Conservation (phyloP, 192 early-diverging fungal genomes). For the Phlyctochytrium arcticum region DNA sequence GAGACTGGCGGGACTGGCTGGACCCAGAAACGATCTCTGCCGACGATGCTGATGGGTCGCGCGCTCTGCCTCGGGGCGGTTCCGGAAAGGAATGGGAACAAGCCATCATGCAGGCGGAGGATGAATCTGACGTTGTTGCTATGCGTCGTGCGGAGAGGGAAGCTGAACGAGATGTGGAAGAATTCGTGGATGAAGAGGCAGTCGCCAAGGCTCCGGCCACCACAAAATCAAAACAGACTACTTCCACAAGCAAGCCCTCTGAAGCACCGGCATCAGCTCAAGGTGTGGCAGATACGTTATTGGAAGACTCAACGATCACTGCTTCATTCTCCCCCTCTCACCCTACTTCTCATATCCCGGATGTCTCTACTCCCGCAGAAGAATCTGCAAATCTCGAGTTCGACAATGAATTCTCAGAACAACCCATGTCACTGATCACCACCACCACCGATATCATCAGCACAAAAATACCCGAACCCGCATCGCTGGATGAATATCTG, state of each 20-base stretch:
- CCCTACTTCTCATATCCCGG: too few relatives aligned
- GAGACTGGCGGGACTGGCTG: constrained; percentile 61
- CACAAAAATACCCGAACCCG: background rate
- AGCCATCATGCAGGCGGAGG: constrained; percentile 59
- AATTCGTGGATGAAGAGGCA: constrained; percentile 50
- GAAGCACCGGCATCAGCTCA: too few relatives aligned
- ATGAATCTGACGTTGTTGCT: constrained; percentile 60
- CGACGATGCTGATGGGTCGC: constrained; percentile 11
- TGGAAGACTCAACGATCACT: too few relatives aligned
- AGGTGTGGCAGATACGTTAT: too few relatives aligned
- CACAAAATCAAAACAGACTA: background rate
- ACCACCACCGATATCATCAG: background rate
- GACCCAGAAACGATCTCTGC: background rate
- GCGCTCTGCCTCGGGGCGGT: background rate
- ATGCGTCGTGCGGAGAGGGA: constrained; percentile 51
- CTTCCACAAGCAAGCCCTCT: too few relatives aligned
- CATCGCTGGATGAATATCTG: constrained; percentile 19
- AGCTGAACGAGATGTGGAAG: constrained; percentile 54
- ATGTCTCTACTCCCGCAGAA: too few relatives aligned
- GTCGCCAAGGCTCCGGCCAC: background rate
- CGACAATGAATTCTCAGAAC: too few relatives aligned
- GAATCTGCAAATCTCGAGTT: too few relatives aligned
- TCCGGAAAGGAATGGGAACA: constrained; percentile 42
- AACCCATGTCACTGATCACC: too few relatives aligned
- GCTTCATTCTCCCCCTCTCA: too few relatives aligned